Evolutionary conservation across 202 grass and related monocot species (phyloP).

Genomic region (Saccharum hybrid): DNA sequence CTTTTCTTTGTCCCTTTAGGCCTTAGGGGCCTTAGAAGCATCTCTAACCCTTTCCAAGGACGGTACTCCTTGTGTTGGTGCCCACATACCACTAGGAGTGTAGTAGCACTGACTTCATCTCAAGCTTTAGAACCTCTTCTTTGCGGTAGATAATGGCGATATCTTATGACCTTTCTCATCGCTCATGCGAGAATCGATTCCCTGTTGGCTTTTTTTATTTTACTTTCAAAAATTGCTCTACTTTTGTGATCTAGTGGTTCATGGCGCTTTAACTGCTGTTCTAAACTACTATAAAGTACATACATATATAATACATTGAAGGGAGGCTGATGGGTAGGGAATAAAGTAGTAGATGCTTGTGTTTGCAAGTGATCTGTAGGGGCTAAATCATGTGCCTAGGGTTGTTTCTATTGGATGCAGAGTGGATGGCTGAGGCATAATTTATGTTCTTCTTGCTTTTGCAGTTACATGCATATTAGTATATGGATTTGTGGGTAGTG

Average conservation of each 20-base stretch:
- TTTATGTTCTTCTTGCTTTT: neutral
- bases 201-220: constrained; percentile 18
- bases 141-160: neutral
- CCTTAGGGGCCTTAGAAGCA: constrained; percentile 23
- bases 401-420: constrained; percentile 13
- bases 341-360: constrained; percentile 36
- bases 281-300: constrained; percentile 1
- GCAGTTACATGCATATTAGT: neutral
- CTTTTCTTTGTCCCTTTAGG: constrained; percentile 4
- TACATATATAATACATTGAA: neutral
- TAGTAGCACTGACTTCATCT: neutral
- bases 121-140: constrained; percentile 31
- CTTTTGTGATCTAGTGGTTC: constrained; percentile 38
- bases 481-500: neutral
- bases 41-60: constrained; percentile 52
- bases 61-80: constrained; percentile 38
- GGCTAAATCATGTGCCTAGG: constrained; percentile 2
- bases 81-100: constrained; percentile 31
- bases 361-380: constrained; percentile 27
- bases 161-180: neutral
- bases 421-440: neutral
- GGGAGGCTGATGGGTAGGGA: constrained; percentile 28
- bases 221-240: constrained; percentile 18
- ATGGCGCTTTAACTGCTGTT: constrained; percentile 20
- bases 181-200: constrained; percentile 28